Evolutionary conservation across 306 rosid genomes (phyloP).

Genomic region (Quercus alba): DNA sequence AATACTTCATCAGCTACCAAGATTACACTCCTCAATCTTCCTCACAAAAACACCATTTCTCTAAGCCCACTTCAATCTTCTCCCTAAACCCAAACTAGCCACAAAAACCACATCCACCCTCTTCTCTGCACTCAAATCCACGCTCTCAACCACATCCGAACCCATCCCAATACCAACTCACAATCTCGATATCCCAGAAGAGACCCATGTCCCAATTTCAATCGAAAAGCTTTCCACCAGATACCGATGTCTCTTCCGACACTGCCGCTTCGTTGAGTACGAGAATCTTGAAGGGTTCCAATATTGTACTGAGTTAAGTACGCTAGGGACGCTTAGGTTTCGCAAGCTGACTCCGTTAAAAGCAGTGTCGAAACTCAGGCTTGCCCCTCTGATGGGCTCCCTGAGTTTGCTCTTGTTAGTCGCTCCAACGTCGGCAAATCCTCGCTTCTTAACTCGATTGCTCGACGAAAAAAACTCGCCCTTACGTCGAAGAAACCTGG

Average conservation of each 20-base stretch:
- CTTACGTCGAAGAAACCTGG: slow-evolving; percentile 96
- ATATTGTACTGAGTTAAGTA: slow-evolving; percentile 73
- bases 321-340: slow-evolving; percentile 66
- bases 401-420: slow-evolving; percentile 97
- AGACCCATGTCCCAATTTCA: slow-evolving; percentile 28
- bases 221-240: slow-evolving; percentile 84
- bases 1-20: slow-evolving; percentile 42
- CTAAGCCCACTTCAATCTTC: slow-evolving; percentile 18
- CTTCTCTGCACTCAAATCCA: slow-evolving; percentile 25
- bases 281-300: slow-evolving; percentile 81
- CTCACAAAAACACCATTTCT: slow-evolving; percentile 18
- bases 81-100: slow-evolving; percentile 16
- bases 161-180: slow-evolving; percentile 28
- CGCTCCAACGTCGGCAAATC: slow-evolving; percentile 98
- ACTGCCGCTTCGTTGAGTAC: slow-evolving; percentile 22
- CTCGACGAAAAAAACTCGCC: slow-evolving; percentile 80
- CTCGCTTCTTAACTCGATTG: slow-evolving; percentile 86
- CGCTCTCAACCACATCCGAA: slow-evolving; percentile 48
- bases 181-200: slow-evolving; percentile 4
- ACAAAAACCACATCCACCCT: slow-evolving; percentile 6
- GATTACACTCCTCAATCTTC: slow-evolving; percentile 26
- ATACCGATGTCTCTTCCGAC: slow-evolving; percentile 47
- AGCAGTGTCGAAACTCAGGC: slow-evolving; percentile 76
- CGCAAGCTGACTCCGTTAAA: slow-evolving; percentile 78
- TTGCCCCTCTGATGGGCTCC: slow-evolving; percentile 86